Evolutionary conservation across 352 stramenopile species (phyloP), one percentile per base, ranked within the genome.

Genomic region (Phytophthora vignae): DNA sequence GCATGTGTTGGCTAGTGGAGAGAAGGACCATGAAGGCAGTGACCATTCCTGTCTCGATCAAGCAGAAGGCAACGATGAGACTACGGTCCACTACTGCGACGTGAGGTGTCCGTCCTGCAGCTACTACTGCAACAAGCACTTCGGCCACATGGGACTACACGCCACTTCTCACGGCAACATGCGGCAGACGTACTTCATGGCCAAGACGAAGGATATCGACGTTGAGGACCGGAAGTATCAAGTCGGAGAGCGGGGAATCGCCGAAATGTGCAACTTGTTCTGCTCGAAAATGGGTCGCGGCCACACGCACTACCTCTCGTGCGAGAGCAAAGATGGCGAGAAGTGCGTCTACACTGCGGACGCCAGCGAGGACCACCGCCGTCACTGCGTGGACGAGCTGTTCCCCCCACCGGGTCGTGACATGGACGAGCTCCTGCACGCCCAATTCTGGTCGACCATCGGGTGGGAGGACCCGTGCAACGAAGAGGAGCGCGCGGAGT

Each of bases 121-220:
- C 50, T 92, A 92, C 60, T 91, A 88, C 55, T 92, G 87, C 71
- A 74, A 81, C 10, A 89, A 87, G 25, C 65, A 77, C 17, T 78
- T 71, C 40, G 87, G 80, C 1, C 83, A 94, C 64, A 57, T 72
- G 4, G 82, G 74, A 2, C 22, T 85, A 5, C 84, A 94, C 58
- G 75, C 71, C 8, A 91, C 84, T 1, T 83, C 77, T 0, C 86
- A 92, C 15, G 85, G 83, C 2, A 94, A 94, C 71, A 94, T 92
- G 85, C 72, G 71, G 21, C 80, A 90, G 55, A 93, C 78, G 8
- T 88, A 83, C 55, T 93, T 92, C 36, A 31, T 90, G 14, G 81
- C 81, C 0, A 85, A 92, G 50, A 67, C 64, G 1, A 62, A 71
- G 0, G 69, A 88, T 5, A 81, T 94, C 9, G 84, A 93, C 44